Base-by-base conservation (phyloP, 164 flowering plant genomes). In the Dillenia turbinata region DNA sequence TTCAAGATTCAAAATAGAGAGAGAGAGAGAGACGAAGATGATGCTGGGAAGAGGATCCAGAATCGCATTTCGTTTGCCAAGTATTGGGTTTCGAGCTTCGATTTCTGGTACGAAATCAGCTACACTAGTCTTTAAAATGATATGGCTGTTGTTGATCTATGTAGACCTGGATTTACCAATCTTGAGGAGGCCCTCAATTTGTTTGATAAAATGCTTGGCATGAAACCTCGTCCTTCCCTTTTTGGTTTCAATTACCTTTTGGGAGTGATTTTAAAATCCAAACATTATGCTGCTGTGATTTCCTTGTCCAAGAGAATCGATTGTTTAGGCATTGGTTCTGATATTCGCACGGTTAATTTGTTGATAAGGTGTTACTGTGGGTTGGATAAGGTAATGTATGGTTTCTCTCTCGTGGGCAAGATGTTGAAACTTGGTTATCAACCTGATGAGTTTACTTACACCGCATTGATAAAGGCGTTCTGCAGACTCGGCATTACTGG, bases 361-460 rank as follows among this genome's bases (percentile, higher is more conserved):
- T 12, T 75, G 46, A 52, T 69, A 6, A 75, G 65, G 46, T 62
- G 69, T 15, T 55, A 17, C 22, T 62, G 61, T 44, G 14, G 19
- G 3, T 52, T 71, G 67, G 26, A 17, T 9, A 16, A 63, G n/a
- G 44, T 63, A 9, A 26, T 26, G 40, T 26, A 2, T 26, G 40
- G 40, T 26, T 26, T 26, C 40, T 26, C 5, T 26, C 40, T 26
- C 40, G 0, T 26, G 40, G 40, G 40, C 40, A 5, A 26, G 40
- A 26, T 26, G 40, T 26, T 26, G 40, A 26, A 26, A 26, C 40
- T 26, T 26, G 40, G 40, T 26, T 26, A 26, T 26, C 40, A 26
- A 26, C 40, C 5, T 26, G 40, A 26, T 26, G 40, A 26, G 5
- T 26, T 26, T 5, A 26, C 40, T 26, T 26, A 26, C 40, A 1